Percentiles rank a stretch among this genome's conserved stretches.
Conservation (phyloP, 2,329 filamentous ascomycete genomes). For the Diaporthe eres region DNA sequence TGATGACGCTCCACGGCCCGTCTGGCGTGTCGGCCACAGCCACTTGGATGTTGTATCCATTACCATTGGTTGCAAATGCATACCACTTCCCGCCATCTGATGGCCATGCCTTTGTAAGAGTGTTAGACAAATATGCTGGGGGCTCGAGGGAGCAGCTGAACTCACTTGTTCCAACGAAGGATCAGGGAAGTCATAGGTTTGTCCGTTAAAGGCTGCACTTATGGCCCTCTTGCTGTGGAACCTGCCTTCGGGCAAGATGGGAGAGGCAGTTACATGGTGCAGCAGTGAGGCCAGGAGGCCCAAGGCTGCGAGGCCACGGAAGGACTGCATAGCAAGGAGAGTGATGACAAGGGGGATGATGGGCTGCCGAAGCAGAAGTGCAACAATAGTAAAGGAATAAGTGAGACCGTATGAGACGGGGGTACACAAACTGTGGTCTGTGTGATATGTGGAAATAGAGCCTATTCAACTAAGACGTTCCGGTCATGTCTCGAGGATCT, state of each 20-base stretch:
- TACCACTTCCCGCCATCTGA: constrained; percentile 62
- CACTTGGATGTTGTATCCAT: constrained; percentile 67
- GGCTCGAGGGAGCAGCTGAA: rapidly evolving
- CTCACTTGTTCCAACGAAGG: constrained; percentile 63
- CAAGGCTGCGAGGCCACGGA: constrained; percentile 21
- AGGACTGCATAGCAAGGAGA: constrained; percentile 14
- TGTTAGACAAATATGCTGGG: neutral
- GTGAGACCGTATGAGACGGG: constrained; percentile 2
- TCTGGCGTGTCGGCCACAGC: constrained; percentile 64
- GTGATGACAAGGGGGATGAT: neutral
- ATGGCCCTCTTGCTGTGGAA: constrained; percentile 36
- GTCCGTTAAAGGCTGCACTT: constrained; percentile 42
- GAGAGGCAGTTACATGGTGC: constrained; percentile 18
- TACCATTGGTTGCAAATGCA: constrained; percentile 69
- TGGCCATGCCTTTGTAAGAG: constrained; percentile 47
- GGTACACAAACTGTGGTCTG: constrained; percentile 6
- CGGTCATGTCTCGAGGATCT: constrained; percentile 7
- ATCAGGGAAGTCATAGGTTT: constrained; percentile 63
- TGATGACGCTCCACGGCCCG: constrained; percentile 61
- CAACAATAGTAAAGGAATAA: neutral
- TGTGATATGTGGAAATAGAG: constrained; percentile 9
- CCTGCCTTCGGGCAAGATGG: constrained; percentile 1
- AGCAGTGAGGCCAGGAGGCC: constrained; percentile 36
- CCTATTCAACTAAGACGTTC: neutral
- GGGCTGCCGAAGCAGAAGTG: neutral